A percentile compares a stretch with the other conserved stretches of the same genome.
These are phyloP conservation scores for Arachis monticola DNA, from an alignment of 331 rosid species.

Conservation along the genomic window DNA sequence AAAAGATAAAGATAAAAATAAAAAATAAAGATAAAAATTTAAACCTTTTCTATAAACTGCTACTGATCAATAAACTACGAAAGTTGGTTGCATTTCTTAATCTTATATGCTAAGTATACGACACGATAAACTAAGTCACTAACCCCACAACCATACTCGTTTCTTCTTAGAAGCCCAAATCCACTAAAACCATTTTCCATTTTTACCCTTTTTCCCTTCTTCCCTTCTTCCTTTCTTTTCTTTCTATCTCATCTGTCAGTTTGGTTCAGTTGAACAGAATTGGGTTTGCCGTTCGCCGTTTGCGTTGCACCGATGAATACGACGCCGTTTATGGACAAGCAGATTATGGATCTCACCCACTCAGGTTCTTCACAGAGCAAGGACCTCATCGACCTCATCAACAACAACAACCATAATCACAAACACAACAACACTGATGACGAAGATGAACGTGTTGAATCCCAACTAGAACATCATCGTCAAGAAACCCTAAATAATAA, in stretches of 20 bases:
- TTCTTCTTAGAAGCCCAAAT: neutral
- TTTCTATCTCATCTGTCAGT: neutral
- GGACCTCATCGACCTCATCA: conserved; percentile 44
- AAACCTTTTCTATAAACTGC: too few relatives aligned
- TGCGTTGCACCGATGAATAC: conserved; percentile 62
- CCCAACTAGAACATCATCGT: neutral
- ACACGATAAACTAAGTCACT: neutral
- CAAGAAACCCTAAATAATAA: neutral
- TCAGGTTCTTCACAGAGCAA: conserved; percentile 45
- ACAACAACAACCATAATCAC: neutral
- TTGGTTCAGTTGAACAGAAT: neutral
- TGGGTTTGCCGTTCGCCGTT: neutral
- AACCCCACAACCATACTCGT: neutral
- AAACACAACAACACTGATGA: neutral
- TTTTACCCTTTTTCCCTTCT: neutral
- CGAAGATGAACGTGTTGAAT: conserved; percentile 29
- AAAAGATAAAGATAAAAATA: too few relatives aligned
- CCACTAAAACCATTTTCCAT: neutral
- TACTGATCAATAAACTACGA: too few relatives aligned
- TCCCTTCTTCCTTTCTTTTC: neutral
- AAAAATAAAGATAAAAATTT: too few relatives aligned
- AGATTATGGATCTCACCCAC: conserved; percentile 83
- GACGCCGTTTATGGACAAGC: conserved; percentile 86
- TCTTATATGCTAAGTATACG: neutral
- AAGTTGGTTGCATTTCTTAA: too few relatives aligned